Conservation (phyloP, 306 rosid genomes). For the Quercus glauca region DNA sequence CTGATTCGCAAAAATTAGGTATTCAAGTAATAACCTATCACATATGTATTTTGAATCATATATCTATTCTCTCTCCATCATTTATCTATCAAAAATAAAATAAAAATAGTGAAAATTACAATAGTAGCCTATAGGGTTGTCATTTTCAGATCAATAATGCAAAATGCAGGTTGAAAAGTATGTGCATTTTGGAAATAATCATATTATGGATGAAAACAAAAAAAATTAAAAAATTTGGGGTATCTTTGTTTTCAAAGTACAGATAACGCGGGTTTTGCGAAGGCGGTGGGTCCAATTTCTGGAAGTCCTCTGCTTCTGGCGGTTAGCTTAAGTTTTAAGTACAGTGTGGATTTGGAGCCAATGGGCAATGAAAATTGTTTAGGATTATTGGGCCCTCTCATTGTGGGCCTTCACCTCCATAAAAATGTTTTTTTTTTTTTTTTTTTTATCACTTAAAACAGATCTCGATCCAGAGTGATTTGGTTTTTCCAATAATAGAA, state of each 20-base stretch:
- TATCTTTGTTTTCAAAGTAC: not conserved
- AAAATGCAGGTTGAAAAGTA: too few relatives aligned
- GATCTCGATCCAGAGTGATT: too few relatives aligned
- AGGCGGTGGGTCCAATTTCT: not conserved
- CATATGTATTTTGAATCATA: too few relatives aligned
- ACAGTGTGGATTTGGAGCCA: not conserved
- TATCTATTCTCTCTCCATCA: too few relatives aligned
- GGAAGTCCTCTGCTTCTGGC: not conserved
- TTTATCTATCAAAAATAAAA: too few relatives aligned
- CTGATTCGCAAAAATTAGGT: too few relatives aligned
- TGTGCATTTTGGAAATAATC: too few relatives aligned
- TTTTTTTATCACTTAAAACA: not conserved
- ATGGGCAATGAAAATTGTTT: not conserved
- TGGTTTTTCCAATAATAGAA: not conserved
- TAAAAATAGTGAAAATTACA: too few relatives aligned
- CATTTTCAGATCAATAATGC: too few relatives aligned
- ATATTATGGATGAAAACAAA: not conserved
- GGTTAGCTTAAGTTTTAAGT: not conserved
- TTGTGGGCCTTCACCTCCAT: not conserved
- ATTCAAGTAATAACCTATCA: too few relatives aligned
- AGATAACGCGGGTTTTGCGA: not conserved
- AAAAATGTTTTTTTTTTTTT: too few relatives aligned
- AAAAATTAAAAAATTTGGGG: not conserved
- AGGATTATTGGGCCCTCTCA: not conserved
- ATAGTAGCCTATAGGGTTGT: too few relatives aligned